Conservation (phyloP, 306 rosid genomes). For the Vigna mungo region DNA sequence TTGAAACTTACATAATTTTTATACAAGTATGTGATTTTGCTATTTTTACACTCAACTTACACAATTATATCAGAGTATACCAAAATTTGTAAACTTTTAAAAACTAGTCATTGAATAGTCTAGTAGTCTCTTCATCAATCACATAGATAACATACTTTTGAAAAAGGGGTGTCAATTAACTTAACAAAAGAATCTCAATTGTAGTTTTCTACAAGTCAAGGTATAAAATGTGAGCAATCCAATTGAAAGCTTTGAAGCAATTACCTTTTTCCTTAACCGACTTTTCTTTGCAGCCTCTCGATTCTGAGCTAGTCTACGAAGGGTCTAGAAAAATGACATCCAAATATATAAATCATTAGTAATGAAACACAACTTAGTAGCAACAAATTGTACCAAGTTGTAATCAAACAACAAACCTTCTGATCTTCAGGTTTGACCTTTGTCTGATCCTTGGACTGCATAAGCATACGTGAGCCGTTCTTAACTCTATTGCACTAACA, state of each 20-base stretch:
- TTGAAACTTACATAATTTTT: background rate
- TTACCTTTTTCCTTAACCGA: constrained; percentile 78
- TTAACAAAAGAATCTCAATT: background rate
- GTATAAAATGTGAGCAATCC: background rate
- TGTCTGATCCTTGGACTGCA: constrained; percentile 64
- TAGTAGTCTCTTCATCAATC: background rate
- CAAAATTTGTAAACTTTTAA: background rate
- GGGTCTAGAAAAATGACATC: constrained; percentile 47
- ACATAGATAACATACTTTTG: background rate
- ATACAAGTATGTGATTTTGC: background rate
- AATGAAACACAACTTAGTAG: background rate
- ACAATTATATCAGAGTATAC: background rate
- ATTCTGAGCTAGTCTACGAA: constrained; percentile 81
- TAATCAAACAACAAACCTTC: constrained; percentile 50
- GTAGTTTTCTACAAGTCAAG: background rate
- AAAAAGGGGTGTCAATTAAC: background rate
- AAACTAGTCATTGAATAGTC: background rate
- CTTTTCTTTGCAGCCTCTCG: constrained; percentile 87
- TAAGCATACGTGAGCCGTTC: constrained; percentile 55
- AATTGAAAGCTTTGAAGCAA: background rate
- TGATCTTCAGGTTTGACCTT: constrained; percentile 64
- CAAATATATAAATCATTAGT: constrained; percentile 7
- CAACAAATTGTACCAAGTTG: background rate
- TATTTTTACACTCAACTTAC: background rate
- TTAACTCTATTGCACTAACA: constrained; percentile 60